These are phyloP conservation scores for Platismatia glauca DNA, from an alignment of 495 filamentous ascomycete genomes.

Conservation along the genomic window DNA sequence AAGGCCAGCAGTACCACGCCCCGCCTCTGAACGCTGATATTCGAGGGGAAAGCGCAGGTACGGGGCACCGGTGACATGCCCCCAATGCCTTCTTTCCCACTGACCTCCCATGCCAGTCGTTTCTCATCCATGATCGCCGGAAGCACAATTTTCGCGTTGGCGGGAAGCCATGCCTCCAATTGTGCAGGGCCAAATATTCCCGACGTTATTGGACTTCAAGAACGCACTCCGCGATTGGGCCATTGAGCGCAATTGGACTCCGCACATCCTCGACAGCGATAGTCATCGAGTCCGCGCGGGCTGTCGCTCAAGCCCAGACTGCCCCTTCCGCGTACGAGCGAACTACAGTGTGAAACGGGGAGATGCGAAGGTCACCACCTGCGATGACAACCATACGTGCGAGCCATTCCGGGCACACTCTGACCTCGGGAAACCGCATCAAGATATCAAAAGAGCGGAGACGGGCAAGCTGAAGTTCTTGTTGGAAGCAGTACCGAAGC, in stretches of 20 bases:
- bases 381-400: slow-evolving; percentile 32
- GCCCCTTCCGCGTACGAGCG: slow-evolving; percentile 33
- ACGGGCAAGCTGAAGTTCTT: slow-evolving; percentile 26
- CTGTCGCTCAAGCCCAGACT: slow-evolving; percentile 31
- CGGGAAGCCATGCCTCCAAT: slow-evolving; percentile 29
- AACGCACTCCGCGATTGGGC: slow-evolving; percentile 34
- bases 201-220: slow-evolving; percentile 32
- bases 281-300: slow-evolving; percentile 34
- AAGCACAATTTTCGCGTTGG: slow-evolving; percentile 1
- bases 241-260: slow-evolving; percentile 35
- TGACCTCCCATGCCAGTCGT: slow-evolving; percentile 16
- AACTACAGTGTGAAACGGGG: slow-evolving; percentile 31
- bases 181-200: slow-evolving; percentile 30
- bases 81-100: background rate
- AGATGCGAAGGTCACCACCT: slow-evolving; percentile 31
- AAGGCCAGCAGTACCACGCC: background rate
- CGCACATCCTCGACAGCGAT: slow-evolving; percentile 34
- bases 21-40: background rate
- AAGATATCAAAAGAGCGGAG: slow-evolving; percentile 26
- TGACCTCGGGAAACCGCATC: slow-evolving; percentile 16
- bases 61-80: background rate
- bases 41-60: background rate
- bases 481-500: slow-evolving; percentile 23
- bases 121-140: background rate
- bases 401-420: slow-evolving; percentile 14